Base-by-base conservation (phyloP, 352 stramenopile species). In the Globisporangium nagaii region DNA sequence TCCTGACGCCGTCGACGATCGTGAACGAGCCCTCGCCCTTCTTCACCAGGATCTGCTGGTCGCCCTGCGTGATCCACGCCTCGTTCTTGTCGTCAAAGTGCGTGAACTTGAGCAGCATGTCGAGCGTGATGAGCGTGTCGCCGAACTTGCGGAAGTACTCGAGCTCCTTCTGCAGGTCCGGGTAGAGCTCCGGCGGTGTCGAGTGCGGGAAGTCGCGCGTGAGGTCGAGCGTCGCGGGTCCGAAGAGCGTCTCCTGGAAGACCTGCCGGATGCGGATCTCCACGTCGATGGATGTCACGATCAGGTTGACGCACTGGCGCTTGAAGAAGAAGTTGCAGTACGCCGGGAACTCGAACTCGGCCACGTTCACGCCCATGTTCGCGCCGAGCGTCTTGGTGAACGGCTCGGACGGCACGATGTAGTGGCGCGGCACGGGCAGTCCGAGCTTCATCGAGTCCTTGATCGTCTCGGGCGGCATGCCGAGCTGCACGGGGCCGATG, bases 311-410 rank as follows among this genome's bases (percentile, higher is more conserved):
- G 49, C 77, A 88, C 54, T 93, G 83, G 2, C 79, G 63, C 56
- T 93, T 93, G 66, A 95, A 93, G 68, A 98, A 98, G 67, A 98
- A 98, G 65, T 98, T 98, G 67, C 96, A 98, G 60, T 98, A 98
- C 6, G 90, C 94, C 7, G 95, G 95, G 65, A 98, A 98, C 78
- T 98, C 95, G 62, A 98, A 98, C 65, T 98, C 95, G 19, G 93
- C 93, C 17, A 98, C 79, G 65, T 98, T 98, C 11, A 98, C 88
- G 39, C 93, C 95, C 61, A 98, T 86, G 40, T 96, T 96, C 11
- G 89, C 88, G 15, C 95, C 95, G 22, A 98, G 85, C 24, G 94
- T 92, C 55, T 95, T 85, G 37, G 90, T 97, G 68, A 98, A 98
- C 20, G 90, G 79, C 64, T 98, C 93, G 11, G 91, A 91, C 15